phyloP scores from a whole-genome alignment of 2,329 filamentous ascomycete species.

The Neonectria neomacrospora region DNA sequence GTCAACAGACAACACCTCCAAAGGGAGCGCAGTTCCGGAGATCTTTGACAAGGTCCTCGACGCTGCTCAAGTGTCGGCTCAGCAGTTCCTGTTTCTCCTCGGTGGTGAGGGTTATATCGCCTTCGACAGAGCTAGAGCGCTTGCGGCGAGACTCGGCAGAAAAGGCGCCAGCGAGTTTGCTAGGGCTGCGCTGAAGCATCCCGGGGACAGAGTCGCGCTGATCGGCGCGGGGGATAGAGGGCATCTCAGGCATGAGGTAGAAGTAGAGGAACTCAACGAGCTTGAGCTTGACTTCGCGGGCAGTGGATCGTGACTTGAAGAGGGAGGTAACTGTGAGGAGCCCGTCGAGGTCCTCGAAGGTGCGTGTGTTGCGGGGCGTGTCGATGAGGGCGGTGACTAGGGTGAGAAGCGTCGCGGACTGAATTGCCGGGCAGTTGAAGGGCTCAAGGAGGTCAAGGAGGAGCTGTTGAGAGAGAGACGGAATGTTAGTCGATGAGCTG shows the following conservation, averaged over 20 bases:
- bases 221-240: constrained; percentile 63
- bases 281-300: constrained; percentile 90
- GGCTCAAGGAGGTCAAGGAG: constrained; percentile 95
- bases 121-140: constrained; percentile 49
- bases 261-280: constrained; percentile 98
- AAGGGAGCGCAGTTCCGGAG: constrained; percentile 82
- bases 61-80: constrained; percentile 81
- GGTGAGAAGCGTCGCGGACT: constrained; percentile 88
- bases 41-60: constrained; percentile 87
- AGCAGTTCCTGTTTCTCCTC: constrained; percentile 85
- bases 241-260: constrained; percentile 94
- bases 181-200: constrained; percentile 74
- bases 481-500: constrained; percentile 26
- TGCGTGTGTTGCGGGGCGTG: constrained; percentile 86
- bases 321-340: constrained; percentile 90
- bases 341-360: constrained; percentile 92
- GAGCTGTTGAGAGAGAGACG: constrained; percentile 64
- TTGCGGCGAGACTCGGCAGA: constrained; percentile 47
- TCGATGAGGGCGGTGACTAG: constrained; percentile 91
- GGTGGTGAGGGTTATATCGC: constrained; percentile 67
- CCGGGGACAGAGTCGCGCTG: constrained; percentile 58
- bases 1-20: constrained; percentile 66
- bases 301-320: constrained; percentile 89
- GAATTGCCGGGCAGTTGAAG: constrained; percentile 90
- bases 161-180: constrained; percentile 72